Evolutionary conservation across 2,329 filamentous ascomycete genomes (phyloP), one percentile per base, ranked within the genome.

Genomic region (Sporothrix inflata): DNA sequence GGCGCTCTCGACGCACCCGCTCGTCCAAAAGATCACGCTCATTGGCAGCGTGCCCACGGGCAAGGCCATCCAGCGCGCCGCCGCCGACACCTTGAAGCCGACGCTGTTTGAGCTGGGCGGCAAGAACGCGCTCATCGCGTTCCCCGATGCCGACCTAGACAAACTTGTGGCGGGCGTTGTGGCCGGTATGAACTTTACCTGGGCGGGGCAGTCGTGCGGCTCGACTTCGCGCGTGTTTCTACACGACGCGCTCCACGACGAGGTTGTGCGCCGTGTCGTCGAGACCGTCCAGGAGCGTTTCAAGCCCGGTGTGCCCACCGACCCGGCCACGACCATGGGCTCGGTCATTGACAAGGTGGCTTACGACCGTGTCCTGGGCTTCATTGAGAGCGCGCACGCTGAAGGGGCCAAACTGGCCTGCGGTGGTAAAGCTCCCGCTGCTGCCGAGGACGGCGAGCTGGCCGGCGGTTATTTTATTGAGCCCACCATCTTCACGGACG

Each of bases 111-210:
- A 74, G 66, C 84, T 85, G 53, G 87, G 87, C 71, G 88, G 89
- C 5, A 90, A 90, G 49, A 85, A 88, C 12, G 88, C 89, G 1
- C 83, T 92, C 24, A 84, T 97, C 68, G 85, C 97, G 53, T 88
- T 97, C 0, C 92, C 92, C 1, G 93, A 96, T 77, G 92, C 92
- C 11, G 88, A 93, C 69, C 81, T 94, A 30, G 90, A 93, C 66
- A 88, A 89, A 77, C 94, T 94, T n/a, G 94, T 94, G 47, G 91
- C 97, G 77, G 92, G 92, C 34, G 88, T 87, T 1, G 93, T 93
- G 74, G 94, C 97, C 91, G 93, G 96, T 85, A 94, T 94, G 76
- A 97, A 97, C 82, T 97, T 97, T 84, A 97, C 92, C 85, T 94
- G 91, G 75, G 92, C 92, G 0, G 94, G 94, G 30, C 94, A 97